Evolutionary conservation across 2,329 filamentous ascomycete species (phyloP).

Genomic region (Phialophora chinensis): DNA sequence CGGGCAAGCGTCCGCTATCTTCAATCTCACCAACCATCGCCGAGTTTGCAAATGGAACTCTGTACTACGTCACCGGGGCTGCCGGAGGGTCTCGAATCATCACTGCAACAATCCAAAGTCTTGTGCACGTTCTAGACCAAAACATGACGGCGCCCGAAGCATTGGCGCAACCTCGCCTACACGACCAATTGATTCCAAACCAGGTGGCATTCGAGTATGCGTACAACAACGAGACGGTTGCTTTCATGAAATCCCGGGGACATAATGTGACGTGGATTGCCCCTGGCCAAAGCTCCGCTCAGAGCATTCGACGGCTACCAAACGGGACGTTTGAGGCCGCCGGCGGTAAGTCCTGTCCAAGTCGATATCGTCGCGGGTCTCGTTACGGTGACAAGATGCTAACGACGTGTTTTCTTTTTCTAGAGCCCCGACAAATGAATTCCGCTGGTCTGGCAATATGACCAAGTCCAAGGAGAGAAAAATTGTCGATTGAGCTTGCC

Average conservation of each 20-base stretch:
- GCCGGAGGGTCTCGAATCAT: constrained; percentile 85
- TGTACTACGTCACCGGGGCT: constrained; percentile 74
- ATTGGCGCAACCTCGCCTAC: constrained; percentile 70
- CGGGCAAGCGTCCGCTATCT: constrained; percentile 80
- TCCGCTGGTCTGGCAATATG: constrained; percentile 10
- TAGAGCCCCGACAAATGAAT: constrained; percentile 16
- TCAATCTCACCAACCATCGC: constrained; percentile 82
- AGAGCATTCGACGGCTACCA: constrained; percentile 63
- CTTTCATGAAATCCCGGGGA: constrained; percentile 66
- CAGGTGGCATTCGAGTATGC: constrained; percentile 69
- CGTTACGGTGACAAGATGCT: background rate
- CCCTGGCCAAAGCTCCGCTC: constrained; percentile 70
- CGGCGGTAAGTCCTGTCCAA: constrained; percentile 50
- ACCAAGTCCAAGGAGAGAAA: background rate
- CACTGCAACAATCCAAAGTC: constrained; percentile 74
- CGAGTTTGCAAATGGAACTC: constrained; percentile 67
- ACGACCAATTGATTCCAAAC: constrained; percentile 82
- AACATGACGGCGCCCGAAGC: constrained; percentile 66
- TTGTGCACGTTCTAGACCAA: constrained; percentile 75
- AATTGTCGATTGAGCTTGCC: background rate
- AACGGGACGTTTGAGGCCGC: constrained; percentile 79
- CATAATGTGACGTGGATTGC: constrained; percentile 75
- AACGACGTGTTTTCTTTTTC: background rate
- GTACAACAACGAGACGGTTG: constrained; percentile 70
- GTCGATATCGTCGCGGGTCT: background rate